phyloP scores from a whole-genome alignment of 2,329 filamentous ascomycete genomes.

The Leptosphaerulina australis region DNA sequence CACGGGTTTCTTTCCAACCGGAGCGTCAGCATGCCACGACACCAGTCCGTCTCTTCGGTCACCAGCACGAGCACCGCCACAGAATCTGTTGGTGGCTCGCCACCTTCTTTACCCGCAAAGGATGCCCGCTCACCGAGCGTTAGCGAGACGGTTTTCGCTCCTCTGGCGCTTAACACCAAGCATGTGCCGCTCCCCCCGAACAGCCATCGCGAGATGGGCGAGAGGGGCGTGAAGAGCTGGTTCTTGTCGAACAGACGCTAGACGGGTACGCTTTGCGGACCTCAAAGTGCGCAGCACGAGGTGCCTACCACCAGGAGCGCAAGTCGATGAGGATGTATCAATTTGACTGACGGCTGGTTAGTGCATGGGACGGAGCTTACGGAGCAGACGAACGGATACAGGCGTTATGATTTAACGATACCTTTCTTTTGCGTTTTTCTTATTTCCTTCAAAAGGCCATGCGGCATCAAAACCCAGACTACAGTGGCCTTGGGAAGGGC shows the following conservation, averaged over 20 bases:
- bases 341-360: slow-evolving; percentile 11
- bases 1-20: slow-evolving; percentile 49
- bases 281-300: background rate
- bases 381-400: slow-evolving; percentile 16
- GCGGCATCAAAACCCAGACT: slow-evolving; percentile 19
- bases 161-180: slow-evolving; percentile 46
- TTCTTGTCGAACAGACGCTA: slow-evolving; percentile 45
- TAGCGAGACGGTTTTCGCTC: slow-evolving; percentile 37
- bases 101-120: slow-evolving; percentile 38
- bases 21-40: slow-evolving; percentile 25
- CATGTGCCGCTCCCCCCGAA: slow-evolving; percentile 33
- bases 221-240: slow-evolving; percentile 25
- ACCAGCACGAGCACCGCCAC: slow-evolving; percentile 22
- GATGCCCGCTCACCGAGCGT: slow-evolving; percentile 36
- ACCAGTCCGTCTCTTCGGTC: slow-evolving; percentile 40
- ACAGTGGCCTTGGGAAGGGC: slow-evolving; percentile 10
- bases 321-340: slow-evolving; percentile 5
- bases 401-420: slow-evolving; percentile 29
- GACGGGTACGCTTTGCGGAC: background rate
- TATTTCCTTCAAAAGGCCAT: slow-evolving; percentile 21
- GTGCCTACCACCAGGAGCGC: background rate
- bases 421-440: slow-evolving; percentile 24
- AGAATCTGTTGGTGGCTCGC: slow-evolving; percentile 28
- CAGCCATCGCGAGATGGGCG: slow-evolving; percentile 31
- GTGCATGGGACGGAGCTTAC: background rate